These are phyloP conservation scores for Pugionium cornutum DNA, from an alignment of 345 rosid genomes.

Conservation along the genomic window DNA sequence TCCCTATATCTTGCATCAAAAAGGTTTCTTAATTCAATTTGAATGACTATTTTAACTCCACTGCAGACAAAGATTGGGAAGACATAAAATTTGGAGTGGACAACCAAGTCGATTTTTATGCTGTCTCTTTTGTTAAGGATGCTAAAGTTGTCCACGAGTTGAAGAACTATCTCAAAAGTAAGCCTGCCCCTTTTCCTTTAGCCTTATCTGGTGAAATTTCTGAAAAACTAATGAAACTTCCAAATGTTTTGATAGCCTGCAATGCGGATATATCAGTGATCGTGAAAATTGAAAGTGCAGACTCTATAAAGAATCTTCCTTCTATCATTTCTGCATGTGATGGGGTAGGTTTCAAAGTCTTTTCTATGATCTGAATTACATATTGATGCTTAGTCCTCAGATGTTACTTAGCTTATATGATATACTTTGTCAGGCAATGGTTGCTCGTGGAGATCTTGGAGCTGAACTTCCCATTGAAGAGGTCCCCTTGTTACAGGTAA, in stretches of 20 bases:
- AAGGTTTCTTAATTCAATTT: slow-evolving; percentile 29
- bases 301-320: slow-evolving; percentile 88
- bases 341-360: slow-evolving; percentile 65
- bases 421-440: slow-evolving; percentile 67
- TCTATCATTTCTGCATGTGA: slow-evolving; percentile 89
- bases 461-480: slow-evolving; percentile 99
- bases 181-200: not conserved
- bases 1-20: slow-evolving; percentile 9
- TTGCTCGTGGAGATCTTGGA: slow-evolving; percentile 99
- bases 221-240: slow-evolving; percentile 24
- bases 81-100: slow-evolving; percentile 98
- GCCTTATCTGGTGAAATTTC: not conserved
- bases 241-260: slow-evolving; percentile 56
- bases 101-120: slow-evolving; percentile 92
- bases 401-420: slow-evolving; percentile 1
- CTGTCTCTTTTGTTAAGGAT: slow-evolving; percentile 97
- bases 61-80: slow-evolving; percentile 96
- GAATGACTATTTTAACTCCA: slow-evolving; percentile 4
- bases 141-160: slow-evolving; percentile 87
- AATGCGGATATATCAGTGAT: slow-evolving; percentile 81
- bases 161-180: slow-evolving; percentile 84
- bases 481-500: slow-evolving; percentile 92
- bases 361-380: slow-evolving; percentile 10
- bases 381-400: slow-evolving; percentile 6
- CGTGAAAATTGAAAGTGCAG: slow-evolving; percentile 92